phyloP scores from a whole-genome alignment of 495 filamentous ascomycete genomes.

The Cudoniella acicularis region DNA sequence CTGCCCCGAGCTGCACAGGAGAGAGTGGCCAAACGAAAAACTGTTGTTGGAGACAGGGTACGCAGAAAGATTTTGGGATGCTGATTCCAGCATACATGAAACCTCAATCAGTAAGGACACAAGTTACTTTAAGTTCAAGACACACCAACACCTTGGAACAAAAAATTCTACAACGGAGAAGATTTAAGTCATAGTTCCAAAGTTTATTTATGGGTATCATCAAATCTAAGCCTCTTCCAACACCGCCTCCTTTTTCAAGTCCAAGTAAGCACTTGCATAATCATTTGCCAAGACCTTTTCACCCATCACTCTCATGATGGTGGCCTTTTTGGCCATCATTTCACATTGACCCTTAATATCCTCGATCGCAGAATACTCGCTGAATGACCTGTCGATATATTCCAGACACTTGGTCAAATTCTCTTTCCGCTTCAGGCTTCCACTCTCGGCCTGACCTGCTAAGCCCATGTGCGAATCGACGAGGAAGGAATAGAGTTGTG shows the following conservation, averaged over 20 bases:
- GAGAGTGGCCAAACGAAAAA: too few relatives aligned
- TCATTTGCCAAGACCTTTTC: slow-evolving; percentile 70
- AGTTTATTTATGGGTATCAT: slow-evolving; percentile 17
- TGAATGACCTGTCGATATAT: slow-evolving; percentile 60
- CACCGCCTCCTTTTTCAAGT: slow-evolving; percentile 45
- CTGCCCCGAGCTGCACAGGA: too few relatives aligned
- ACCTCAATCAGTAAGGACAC: too few relatives aligned
- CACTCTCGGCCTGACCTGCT: slow-evolving; percentile 50
- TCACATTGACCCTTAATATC: slow-evolving; percentile 74
- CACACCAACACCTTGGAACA: too few relatives aligned
- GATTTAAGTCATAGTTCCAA: slow-evolving; percentile 1
- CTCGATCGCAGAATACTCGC: slow-evolving; percentile 67
- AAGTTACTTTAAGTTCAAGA: too few relatives aligned
- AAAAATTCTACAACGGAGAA: not conserved
- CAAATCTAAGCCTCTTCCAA: slow-evolving; percentile 5
- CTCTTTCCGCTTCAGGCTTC: slow-evolving; percentile 42
- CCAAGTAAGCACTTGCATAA: slow-evolving; percentile 67
- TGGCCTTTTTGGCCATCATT: slow-evolving; percentile 83
- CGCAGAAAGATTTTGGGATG: too few relatives aligned
- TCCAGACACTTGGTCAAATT: slow-evolving; percentile 61
- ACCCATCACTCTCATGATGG: slow-evolving; percentile 70
- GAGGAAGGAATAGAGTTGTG: slow-evolving; percentile 66
- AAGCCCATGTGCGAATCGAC: slow-evolving; percentile 83
- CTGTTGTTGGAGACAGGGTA: too few relatives aligned
- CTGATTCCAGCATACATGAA: too few relatives aligned